Conservation (phyloP, 192 early-diverging fungal genomes). For the Cladochytrium replicatum region DNA sequence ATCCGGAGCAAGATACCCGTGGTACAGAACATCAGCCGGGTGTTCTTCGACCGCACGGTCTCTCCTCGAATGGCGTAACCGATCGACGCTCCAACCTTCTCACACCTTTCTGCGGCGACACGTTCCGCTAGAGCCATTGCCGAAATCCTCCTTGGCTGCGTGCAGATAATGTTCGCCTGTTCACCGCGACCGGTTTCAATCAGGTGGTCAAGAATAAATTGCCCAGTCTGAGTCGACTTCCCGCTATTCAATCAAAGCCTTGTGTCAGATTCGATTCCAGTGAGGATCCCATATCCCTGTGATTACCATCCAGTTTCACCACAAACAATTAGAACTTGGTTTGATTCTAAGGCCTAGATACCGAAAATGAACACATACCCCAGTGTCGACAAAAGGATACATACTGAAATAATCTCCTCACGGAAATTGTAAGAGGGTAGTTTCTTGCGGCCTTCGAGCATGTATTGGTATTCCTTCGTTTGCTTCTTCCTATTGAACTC, state of each 20-base stretch:
- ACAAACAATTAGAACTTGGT: conserved; percentile 63
- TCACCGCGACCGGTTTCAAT: conserved; percentile 28
- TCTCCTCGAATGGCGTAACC: conserved; percentile 74
- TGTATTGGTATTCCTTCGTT: conserved; percentile 12
- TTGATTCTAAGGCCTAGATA: conserved; percentile 7
- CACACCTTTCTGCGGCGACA: conserved; percentile 50
- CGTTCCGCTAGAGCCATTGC: conserved; percentile 69
- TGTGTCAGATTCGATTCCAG: not conserved
- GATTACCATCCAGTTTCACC: conserved; percentile 62
- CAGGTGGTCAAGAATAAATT: conserved; percentile 60
- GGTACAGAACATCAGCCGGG: conserved; percentile 36
- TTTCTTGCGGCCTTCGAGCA: conserved; percentile 34
- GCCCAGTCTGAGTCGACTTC: conserved; percentile 46
- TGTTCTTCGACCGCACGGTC: conserved; percentile 19
- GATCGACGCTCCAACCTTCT: conserved; percentile 39
- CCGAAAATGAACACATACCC: not conserved
- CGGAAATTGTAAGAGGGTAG: conserved; percentile 54
- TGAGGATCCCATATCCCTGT: not conserved
- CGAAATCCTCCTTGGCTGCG: conserved; percentile 55
- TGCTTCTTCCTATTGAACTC: conserved; percentile 4
- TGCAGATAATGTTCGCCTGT: conserved; percentile 53
- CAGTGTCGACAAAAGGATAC: conserved; percentile 18
- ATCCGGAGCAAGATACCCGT: conserved; percentile 66
- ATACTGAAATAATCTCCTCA: conserved; percentile 37
- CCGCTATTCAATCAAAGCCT: conserved; percentile 22